These are phyloP conservation scores for Xylaria grammica DNA, from an alignment of 495 filamentous ascomycete species.

Conservation along the genomic window DNA sequence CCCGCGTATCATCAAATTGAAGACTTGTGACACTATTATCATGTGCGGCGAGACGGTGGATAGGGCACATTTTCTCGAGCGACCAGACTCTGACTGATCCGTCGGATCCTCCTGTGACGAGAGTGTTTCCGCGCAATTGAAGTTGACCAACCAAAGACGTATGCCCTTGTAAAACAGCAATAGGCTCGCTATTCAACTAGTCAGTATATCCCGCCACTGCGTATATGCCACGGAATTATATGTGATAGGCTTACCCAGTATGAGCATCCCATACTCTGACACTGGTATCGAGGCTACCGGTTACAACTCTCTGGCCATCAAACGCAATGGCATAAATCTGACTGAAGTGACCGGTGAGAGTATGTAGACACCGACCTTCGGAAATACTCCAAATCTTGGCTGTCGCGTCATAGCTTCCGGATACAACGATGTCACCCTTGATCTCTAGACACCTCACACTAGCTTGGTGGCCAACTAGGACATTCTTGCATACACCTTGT, in stretches of 20 bases:
- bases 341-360: slow-evolving; percentile 93
- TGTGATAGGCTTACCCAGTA: slow-evolving; percentile 68
- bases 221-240: not conserved
- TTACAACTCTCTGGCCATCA: slow-evolving; percentile 91
- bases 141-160: slow-evolving; percentile 97
- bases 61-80: slow-evolving; percentile 81
- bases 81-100: slow-evolving; percentile 97
- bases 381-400: slow-evolving; percentile 97
- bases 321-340: slow-evolving; percentile 99
- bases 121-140: slow-evolving; percentile 90
- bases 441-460: slow-evolving; percentile 96
- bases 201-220: slow-evolving; percentile 28
- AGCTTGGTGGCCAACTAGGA: slow-evolving; percentile 94
- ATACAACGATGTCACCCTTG: slow-evolving; percentile 92
- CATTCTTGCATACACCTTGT: slow-evolving; percentile 83
- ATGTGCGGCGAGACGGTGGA: slow-evolving; percentile 94
- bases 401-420: slow-evolving; percentile 95
- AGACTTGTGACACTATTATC: slow-evolving; percentile 97
- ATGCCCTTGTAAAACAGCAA: slow-evolving; percentile 94
- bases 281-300: slow-evolving; percentile 94
- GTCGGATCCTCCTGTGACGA: slow-evolving; percentile 95
- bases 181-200: slow-evolving; percentile 63
- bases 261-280: slow-evolving; percentile 96
- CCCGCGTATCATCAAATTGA: slow-evolving; percentile 92
- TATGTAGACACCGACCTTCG: slow-evolving; percentile 87